Conservation (phyloP, 2,329 filamentous ascomycete species). For the Neospermospora avenae region DNA sequence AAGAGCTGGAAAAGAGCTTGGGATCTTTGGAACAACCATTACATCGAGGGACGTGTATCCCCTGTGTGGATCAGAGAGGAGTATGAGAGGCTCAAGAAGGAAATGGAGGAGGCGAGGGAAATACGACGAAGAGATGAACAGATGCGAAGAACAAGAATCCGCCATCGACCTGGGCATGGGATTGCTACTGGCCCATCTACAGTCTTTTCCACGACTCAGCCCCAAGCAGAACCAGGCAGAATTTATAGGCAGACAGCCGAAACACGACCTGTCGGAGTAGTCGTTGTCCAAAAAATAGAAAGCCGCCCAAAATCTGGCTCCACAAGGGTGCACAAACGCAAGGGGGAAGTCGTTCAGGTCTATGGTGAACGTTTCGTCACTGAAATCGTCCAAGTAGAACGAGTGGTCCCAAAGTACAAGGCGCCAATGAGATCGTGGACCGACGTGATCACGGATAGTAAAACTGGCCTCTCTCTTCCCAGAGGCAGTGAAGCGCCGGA, state of each 20-base stretch:
- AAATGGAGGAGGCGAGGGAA: slow-evolving; percentile 11
- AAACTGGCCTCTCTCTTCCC: neutral
- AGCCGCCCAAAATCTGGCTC: neutral
- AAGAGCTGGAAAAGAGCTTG: slow-evolving; percentile 32
- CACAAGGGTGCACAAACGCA: neutral
- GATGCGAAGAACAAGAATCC: neutral
- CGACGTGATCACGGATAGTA: neutral
- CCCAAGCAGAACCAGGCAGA: neutral
- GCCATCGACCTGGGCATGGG: neutral
- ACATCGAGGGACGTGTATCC: slow-evolving; percentile 29
- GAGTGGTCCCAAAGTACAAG: neutral
- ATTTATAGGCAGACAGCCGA: neutral
- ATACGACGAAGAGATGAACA: neutral
- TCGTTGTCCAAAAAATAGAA: neutral
- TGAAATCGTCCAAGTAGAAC: slow-evolving; percentile 5
- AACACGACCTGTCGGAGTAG: neutral
- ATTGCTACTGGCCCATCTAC: neutral
- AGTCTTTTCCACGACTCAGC: neutral
- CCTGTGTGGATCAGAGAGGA: slow-evolving; percentile 23
- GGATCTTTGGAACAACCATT: slow-evolving; percentile 34
- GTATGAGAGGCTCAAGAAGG: slow-evolving; percentile 16
- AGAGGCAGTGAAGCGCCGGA: neutral
- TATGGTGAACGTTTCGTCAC: slow-evolving; percentile 1
- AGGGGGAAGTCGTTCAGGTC: neutral
- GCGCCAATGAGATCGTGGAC: neutral